Conservation (phyloP, 1,284 basidiomycete genomes). For the Fomitopsis schrenkii region DNA sequence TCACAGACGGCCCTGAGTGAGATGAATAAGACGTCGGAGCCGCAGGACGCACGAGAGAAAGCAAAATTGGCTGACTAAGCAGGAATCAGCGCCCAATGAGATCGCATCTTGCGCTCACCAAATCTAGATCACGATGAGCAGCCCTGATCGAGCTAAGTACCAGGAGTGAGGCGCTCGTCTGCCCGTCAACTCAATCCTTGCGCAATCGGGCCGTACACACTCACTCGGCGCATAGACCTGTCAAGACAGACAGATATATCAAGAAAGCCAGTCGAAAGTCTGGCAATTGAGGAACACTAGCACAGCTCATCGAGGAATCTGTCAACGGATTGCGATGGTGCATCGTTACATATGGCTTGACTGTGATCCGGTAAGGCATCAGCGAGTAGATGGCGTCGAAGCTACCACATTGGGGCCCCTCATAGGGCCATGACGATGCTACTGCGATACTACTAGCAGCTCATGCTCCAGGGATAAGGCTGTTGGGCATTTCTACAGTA, state of each 20-base stretch:
- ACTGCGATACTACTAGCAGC: slow-evolving; percentile 74
- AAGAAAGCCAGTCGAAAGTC: too few species aligned
- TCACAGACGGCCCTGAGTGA: neutral
- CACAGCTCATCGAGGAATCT: too few species aligned
- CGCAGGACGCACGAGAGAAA: neutral
- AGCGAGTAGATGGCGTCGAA: neutral
- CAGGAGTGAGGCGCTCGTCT: neutral
- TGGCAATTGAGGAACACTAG: too few species aligned
- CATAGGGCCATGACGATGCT: slow-evolving; percentile 82
- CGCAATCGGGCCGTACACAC: too few species aligned
- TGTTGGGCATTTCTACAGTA: slow-evolving; percentile 81
- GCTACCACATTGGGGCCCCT: neutral
- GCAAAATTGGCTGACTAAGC: slow-evolving; percentile 26
- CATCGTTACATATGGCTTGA: slow-evolving; percentile 44
- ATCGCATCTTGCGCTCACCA: neutral
- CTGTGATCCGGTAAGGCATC: slow-evolving; percentile 45
- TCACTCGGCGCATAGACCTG: too few species aligned
- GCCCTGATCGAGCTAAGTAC: too few species aligned
- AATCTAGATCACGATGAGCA: neutral
- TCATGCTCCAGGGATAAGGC: slow-evolving; percentile 54
- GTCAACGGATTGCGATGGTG: neutral
- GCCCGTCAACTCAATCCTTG: too few species aligned
- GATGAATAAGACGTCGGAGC: neutral
- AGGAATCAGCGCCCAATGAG: neutral
- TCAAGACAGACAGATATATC: too few species aligned